A percentile compares a stretch with the other conserved stretches of the same genome.
Evolutionary conservation across 75 land plant genomes (phyloP).

Genomic region (Gnetum montanum): DNA sequence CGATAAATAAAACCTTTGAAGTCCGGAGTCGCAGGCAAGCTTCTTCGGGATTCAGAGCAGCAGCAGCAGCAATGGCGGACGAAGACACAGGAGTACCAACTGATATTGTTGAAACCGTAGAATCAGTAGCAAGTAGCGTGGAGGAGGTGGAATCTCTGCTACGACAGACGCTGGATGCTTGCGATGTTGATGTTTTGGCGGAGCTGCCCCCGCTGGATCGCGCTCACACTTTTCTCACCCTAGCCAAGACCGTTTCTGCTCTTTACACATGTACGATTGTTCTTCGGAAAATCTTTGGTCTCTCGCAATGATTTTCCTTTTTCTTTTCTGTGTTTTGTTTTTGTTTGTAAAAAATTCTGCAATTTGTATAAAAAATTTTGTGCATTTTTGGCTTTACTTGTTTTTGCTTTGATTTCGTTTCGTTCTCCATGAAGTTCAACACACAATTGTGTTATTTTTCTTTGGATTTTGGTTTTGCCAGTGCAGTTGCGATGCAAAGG

Average conservation of each 20-base stretch:
- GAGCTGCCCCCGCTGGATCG: conserved; percentile 48
- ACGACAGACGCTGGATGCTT: conserved; percentile 15
- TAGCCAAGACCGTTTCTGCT: conserved; percentile 38
- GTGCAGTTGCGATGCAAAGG: conserved; percentile 68
- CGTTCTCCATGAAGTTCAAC: no score
- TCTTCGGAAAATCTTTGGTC: neutral
- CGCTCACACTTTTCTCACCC: conserved; percentile 31
- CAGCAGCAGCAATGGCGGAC: neutral
- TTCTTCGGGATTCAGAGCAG: no score
- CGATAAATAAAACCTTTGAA: no score
- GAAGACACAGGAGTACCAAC: conserved; percentile 25
- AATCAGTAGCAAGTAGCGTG: conserved; percentile 11
- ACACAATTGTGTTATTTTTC: no score
- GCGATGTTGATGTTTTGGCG: conserved; percentile 30
- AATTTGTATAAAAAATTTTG: no score
- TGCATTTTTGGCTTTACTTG: conserved; percentile 1
- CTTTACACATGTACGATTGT: conserved; percentile 32
- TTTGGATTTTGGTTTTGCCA: conserved; percentile 12
- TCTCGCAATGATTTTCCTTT: neutral
- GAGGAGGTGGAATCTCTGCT: conserved; percentile 22
- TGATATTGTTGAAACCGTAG: conserved; percentile 18
- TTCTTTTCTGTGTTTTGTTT: no score
- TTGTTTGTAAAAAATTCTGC: no score
- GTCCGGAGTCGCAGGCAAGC: no score
- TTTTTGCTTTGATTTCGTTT: neutral